Evolutionary conservation across 1,284 basidiomycete genomes (phyloP).

Genomic region (Cutaneotrichosporon sp.): DNA sequence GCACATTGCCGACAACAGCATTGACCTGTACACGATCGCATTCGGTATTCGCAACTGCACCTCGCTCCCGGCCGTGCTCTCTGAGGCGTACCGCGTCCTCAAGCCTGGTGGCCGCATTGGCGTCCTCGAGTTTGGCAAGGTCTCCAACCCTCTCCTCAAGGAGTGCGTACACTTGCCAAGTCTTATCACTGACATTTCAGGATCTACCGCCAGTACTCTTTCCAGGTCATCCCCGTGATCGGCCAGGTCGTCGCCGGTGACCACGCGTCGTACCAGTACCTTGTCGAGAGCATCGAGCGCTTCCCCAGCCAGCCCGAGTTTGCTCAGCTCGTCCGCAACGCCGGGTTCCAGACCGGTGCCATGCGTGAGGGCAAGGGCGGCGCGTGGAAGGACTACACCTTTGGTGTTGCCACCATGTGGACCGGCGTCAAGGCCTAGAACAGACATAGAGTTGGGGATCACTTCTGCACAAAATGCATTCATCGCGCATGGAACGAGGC

Average conservation of each 20-base stretch:
- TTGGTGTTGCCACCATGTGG: conserved; percentile 78
- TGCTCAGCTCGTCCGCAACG: conserved; percentile 65
- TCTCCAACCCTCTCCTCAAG: conserved; percentile 79
- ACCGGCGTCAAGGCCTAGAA: conserved; percentile 64
- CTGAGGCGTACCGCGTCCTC: conserved; percentile 87
- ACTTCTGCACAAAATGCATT: neutral
- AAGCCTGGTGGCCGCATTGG: conserved; percentile 96
- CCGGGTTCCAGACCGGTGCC: conserved; percentile 73
- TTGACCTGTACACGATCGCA: conserved; percentile 97
- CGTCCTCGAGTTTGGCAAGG: conserved; percentile 94
- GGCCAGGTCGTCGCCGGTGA: conserved; percentile 96
- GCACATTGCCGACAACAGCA: conserved; percentile 65
- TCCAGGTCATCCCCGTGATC: conserved; percentile 88
- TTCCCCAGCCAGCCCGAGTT: conserved; percentile 91
- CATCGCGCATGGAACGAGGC: neutral
- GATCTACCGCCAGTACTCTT: conserved; percentile 91
- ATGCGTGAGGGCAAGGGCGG: conserved; percentile 70
- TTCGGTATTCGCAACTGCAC: conserved; percentile 99
- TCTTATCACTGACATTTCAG: conserved; percentile 51
- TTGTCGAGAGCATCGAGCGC: conserved; percentile 93
- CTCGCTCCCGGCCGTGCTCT: conserved; percentile 78
- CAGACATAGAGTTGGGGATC: neutral
- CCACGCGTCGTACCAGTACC: conserved; percentile 91
- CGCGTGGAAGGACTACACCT: conserved; percentile 80
- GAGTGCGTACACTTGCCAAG: conserved; percentile 56